Evolutionary conservation across 352 stramenopile species (phyloP), one percentile per base, ranked within the genome.

Genomic region (Pythium volutum): DNA sequence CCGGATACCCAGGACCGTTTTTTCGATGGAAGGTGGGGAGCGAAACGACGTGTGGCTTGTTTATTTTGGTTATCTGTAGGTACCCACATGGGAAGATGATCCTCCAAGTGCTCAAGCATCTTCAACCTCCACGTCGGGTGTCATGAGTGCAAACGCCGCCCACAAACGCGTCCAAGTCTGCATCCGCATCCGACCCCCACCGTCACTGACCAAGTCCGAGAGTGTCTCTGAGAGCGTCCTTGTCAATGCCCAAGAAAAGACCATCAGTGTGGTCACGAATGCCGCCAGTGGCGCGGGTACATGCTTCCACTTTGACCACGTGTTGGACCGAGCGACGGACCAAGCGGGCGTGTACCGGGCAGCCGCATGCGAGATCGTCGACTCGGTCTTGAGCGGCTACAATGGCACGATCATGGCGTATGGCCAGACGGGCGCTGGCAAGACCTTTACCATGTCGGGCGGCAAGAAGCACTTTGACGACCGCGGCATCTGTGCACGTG

Each of bases 341-440:
- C 79, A 91, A 56, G 65, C 63, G n/a, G 74, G 76, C 20, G 75
- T 88, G 6, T 92, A 84, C 66, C 41, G 65, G 9, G 64, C 64
- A 2, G 67, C 74, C 0, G 78, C 73, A 0, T 42, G 42, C 5
- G 77, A 87, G n/a, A 77, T 88, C 8, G 78, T 87, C 20, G 80
- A 85, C 42, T 77, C 70, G 42, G 77, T 87, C 7, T 42, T 92
- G 46, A 67, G 70, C 20, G 80, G 80, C n/a, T 88, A 88, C 70
- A 92, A 92, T 57, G 79, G 80, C 55, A 88, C 80, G 26, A 75
- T 92, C 68, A 73, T 92, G 64, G 82, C 82, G 14, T 89, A 92
- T 59, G 80, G 80, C 3, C 80, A 92, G 49, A 90, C 83, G 1
- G 83, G 83, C 29, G 80, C 83, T 3, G 83, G 83, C 55, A 90